A percentile compares a stretch with the other conserved stretches of the same genome.
These are phyloP conservation scores for Aspergillus fumigatiaffinis DNA, from an alignment of 2,329 filamentous ascomycete species.

Conservation along the genomic window DNA sequence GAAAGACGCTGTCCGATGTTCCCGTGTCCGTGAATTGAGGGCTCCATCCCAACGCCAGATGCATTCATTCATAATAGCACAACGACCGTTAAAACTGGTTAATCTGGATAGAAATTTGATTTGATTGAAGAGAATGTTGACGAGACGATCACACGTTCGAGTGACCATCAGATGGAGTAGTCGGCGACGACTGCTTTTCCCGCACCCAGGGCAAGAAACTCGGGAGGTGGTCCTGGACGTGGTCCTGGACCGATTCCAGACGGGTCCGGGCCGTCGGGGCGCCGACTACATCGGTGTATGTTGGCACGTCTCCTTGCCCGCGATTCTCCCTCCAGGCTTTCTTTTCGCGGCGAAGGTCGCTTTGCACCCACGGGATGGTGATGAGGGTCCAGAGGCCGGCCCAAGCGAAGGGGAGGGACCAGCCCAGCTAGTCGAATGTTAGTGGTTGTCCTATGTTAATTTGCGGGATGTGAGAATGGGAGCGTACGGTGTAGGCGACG, in stretches of 20 bases:
- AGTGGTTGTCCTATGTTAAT: background rate
- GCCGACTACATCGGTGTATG: slow-evolving; percentile 35
- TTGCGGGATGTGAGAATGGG: background rate
- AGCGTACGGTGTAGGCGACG: slow-evolving; percentile 46
- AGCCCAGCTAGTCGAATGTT: slow-evolving; percentile 32
- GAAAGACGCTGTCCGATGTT: background rate
- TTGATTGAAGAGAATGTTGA: background rate
- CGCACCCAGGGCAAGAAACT: slow-evolving; percentile 26
- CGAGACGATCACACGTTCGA: background rate
- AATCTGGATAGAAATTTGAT: background rate
- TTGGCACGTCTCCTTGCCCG: slow-evolving; percentile 30
- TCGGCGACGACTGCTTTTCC: slow-evolving; percentile 21
- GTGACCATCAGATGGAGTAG: slow-evolving; percentile 19
- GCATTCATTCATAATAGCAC: background rate
- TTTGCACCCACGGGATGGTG: slow-evolving; percentile 45
- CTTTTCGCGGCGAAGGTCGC: slow-evolving; percentile 43
- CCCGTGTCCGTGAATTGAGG: background rate
- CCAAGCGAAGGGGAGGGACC: slow-evolving; percentile 43
- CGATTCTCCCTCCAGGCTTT: slow-evolving; percentile 37
- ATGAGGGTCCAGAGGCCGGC: slow-evolving; percentile 42
- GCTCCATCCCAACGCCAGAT: background rate
- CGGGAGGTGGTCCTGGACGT: slow-evolving; percentile 28
- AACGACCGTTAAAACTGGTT: background rate
- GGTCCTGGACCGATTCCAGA: slow-evolving; percentile 34
- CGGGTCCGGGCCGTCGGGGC: slow-evolving; percentile 35